Evolutionary conservation across 2,329 filamentous ascomycete species (phyloP), one percentile per base, ranked within the genome.

Genomic region (Rosellinia necatrix): DNA sequence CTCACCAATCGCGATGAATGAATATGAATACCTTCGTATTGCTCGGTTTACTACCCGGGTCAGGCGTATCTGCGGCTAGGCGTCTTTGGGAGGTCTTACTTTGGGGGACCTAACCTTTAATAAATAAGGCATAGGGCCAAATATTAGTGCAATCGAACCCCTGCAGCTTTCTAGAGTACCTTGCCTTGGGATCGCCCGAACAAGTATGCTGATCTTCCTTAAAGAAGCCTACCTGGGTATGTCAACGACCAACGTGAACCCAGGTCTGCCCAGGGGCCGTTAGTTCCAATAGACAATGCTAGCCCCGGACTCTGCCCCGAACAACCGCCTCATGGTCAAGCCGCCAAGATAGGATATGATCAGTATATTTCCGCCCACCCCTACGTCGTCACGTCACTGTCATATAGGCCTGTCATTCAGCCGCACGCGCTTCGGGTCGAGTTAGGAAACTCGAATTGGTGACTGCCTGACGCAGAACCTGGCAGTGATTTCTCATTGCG

Each of bases 1-100:
- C 15, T n/a, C 4, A 35, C 22, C 50, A 49, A 54, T 46, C 10
- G 10, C 22, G 29, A 35, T 48, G 15, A 25, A 17, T 46, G 22
- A 35, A 15, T n/a, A n/a, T n/a, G n/a, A n/a, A 15, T 37, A 24
- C 12, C 27, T 21, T 54, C 56, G 56, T 58, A 56, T 56, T 38
- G 25, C 48, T 56, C 53, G 53, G 46, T 42, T 56, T 56, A 19
- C 40, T 49, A n/a, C n/a, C n/a, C n/a, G n/a, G n/a, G n/a, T n/a
- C n/a, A n/a, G n/a, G n/a, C n/a, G n/a, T n/a, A 24, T 19, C 19
- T 50, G 30, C 19, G 15, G 21, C 12, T 54, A n/a, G 21, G 32
- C 32, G 5, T 17, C 17, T 44, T 24, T 32, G 30, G 32, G 41
- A 30, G 15, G 24, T 17, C 21, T 34, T 37, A 22, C 21, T 22